These are phyloP conservation scores for Ploettnerulaceae sp. DNA, from an alignment of 2,329 filamentous ascomycete genomes.

Conservation along the genomic window DNA sequence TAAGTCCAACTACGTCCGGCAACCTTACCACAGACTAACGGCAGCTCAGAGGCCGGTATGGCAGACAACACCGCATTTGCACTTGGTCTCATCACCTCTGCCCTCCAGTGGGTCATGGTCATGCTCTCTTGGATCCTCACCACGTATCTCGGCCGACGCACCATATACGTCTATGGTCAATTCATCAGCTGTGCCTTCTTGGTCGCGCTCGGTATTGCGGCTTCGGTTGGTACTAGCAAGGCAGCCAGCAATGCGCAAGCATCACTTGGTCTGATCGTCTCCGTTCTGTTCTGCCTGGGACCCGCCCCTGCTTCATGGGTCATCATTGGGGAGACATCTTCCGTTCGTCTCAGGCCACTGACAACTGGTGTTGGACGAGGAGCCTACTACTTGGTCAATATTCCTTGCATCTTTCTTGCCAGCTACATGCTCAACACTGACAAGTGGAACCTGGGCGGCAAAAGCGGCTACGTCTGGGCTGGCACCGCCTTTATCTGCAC, in stretches of 20 bases:
- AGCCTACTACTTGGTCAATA: constrained; percentile 59
- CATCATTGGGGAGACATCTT: constrained; percentile 63
- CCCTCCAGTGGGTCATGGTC: constrained; percentile 56
- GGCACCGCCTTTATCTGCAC: constrained; percentile 53
- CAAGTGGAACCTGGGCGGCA: constrained; percentile 45
- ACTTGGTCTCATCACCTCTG: constrained; percentile 60
- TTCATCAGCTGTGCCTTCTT: constrained; percentile 49
- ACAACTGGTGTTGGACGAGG: constrained; percentile 61
- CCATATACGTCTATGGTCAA: constrained; percentile 60
- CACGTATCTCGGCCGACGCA: constrained; percentile 56
- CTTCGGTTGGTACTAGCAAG: constrained; percentile 41
- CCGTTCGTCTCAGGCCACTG: constrained; percentile 59
- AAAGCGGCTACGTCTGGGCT: constrained; percentile 57
- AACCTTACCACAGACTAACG: constrained; percentile 29
- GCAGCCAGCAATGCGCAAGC: constrained; percentile 50
- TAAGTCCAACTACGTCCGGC: constrained; percentile 19
- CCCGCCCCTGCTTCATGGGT: constrained; percentile 61
- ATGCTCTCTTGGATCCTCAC: constrained; percentile 65
- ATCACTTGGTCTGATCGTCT: constrained; percentile 59
- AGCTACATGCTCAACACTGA: constrained; percentile 54
- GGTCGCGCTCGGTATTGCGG: constrained; percentile 55
- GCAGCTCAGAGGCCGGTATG: constrained; percentile 55
- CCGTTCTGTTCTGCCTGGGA: constrained; percentile 58
- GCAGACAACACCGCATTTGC: constrained; percentile 50
- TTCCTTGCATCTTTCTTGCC: constrained; percentile 60